phyloP scores from a whole-genome alignment of 768 basidiomycete genomes.

The Mycena galericulata region DNA sequence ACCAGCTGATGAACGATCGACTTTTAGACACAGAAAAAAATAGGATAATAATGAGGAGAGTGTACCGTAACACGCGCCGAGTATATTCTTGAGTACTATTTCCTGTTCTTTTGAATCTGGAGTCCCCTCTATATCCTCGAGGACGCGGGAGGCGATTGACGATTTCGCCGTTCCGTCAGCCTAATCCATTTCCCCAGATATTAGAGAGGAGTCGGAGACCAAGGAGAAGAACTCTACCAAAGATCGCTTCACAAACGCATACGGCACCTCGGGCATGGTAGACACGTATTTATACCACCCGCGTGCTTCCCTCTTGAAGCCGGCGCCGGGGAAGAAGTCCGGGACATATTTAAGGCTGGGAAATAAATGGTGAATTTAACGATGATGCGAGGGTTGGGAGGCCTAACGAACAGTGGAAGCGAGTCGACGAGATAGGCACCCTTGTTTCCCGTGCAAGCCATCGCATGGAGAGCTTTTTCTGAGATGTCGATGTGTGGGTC shows the following conservation, averaged over 20 bases:
- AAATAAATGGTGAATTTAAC: too few relatives aligned
- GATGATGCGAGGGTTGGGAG: background rate
- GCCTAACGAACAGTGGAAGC: slow-evolving; percentile 13
- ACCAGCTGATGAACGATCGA: slow-evolving; percentile 7
- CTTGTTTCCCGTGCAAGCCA: slow-evolving; percentile 11
- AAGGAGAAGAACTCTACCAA: background rate
- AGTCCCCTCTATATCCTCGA: background rate
- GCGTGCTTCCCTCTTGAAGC: slow-evolving; percentile 49
- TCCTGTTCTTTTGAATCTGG: background rate
- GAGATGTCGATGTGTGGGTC: slow-evolving; percentile 30
- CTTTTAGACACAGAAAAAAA: background rate
- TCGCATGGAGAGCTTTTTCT: slow-evolving; percentile 15
- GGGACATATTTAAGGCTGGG: slow-evolving; percentile 36
- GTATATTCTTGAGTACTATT: background rate
- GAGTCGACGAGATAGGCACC: slow-evolving; percentile 27
- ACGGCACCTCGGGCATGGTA: background rate
- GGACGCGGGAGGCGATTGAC: slow-evolving; percentile 5
- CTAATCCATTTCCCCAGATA: background rate
- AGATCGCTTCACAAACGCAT: too few relatives aligned
- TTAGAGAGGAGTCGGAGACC: background rate
- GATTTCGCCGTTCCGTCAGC: slow-evolving; percentile 6
- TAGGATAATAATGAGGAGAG: background rate
- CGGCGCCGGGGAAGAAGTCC: too few relatives aligned
- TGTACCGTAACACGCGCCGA: too few relatives aligned
- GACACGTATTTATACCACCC: slow-evolving; percentile 43